Percentiles rank a stretch among this genome's conserved stretches.
Evolutionary conservation across 75 land plant genomes (phyloP).

Genomic region (Sequoiadendron giganteum): DNA sequence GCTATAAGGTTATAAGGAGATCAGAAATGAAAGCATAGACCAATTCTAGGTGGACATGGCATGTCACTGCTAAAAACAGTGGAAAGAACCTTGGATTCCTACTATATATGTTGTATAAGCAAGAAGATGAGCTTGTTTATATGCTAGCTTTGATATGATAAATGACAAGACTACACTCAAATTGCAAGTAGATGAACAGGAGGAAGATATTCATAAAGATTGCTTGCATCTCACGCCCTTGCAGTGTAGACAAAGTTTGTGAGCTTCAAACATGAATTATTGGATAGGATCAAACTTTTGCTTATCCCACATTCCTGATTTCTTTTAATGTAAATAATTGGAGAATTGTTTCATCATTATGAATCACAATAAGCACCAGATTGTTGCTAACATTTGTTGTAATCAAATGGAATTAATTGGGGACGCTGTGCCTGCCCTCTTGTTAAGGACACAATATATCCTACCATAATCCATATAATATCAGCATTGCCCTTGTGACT

Average conservation of each 20-base stretch:
- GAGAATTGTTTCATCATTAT: neutral
- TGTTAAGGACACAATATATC: neutral
- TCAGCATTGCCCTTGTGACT: neutral
- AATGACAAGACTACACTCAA: neutral
- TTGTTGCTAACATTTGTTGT: neutral
- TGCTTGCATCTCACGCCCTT: neutral
- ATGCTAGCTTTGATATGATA: neutral
- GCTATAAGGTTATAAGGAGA: no score
- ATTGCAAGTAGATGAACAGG: neutral
- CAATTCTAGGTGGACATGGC: no score
- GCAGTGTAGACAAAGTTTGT: neutral
- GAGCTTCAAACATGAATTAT: neutral
- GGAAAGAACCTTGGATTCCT: neutral
- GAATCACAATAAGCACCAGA: neutral
- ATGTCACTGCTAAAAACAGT: no score
- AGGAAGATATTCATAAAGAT: neutral
- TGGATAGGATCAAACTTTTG: neutral
- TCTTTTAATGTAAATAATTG: neutral
- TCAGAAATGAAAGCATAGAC: no score
- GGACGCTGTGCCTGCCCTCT: neutral
- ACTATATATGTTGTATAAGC: neutral
- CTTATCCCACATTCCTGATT: neutral
- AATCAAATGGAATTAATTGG: neutral
- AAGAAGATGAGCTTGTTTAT: neutral
- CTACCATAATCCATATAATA: neutral